Base-by-base conservation (phyloP, 495 filamentous ascomycete genomes). In the Aspergillus steynii region DNA sequence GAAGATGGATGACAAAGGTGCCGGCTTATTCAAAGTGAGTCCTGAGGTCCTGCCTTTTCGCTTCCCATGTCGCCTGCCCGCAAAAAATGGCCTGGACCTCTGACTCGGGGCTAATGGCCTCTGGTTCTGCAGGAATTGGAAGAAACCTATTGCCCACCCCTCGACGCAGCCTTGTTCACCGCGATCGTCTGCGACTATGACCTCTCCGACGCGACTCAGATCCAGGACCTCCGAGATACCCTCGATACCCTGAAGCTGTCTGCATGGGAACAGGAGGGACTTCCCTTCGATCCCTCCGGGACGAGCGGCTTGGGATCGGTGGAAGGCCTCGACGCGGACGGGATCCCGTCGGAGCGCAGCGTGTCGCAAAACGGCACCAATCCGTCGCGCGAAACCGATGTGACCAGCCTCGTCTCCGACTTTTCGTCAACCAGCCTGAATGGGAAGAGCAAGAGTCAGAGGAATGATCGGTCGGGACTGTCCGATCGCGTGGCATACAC, bases 221-320 rank as follows among this genome's bases (percentile, higher is more conserved):
- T 92, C 12, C 59, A 75, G 10, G 67, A 75, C n/a, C 80, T 85
- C 15, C 78, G 83, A 8, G 62, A 78, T 14, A 78, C 78, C 1
- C 76, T 96, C 1, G 74, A 87, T 26, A 54, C 71, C 1, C 70
- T 96, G 7, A 87, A 86, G 50, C 73, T 82, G 9, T 74, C 77
- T 42, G 90, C 89, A 0, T 63, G 78, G 26, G 78, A 81, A 26
- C 88, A 94, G 62, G 87, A 91, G 64, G 77, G 82, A 15, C 82
- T 85, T 0, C 86, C 84, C 0, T 96, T 96, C 68, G 91, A 96
- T 60, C 86, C 91, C 0, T 92, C 89, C 10, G 92, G 90, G 2
- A 85, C 85, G 37, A 82, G 85, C 47, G 79, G 78, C 5, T 32
- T 65, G 29, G 68, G 65, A 29, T 53, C 70, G 25, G 67, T 67